These are phyloP conservation scores for Salix dunnii DNA, from an alignment of 345 rosid genomes.

Conservation along the genomic window DNA sequence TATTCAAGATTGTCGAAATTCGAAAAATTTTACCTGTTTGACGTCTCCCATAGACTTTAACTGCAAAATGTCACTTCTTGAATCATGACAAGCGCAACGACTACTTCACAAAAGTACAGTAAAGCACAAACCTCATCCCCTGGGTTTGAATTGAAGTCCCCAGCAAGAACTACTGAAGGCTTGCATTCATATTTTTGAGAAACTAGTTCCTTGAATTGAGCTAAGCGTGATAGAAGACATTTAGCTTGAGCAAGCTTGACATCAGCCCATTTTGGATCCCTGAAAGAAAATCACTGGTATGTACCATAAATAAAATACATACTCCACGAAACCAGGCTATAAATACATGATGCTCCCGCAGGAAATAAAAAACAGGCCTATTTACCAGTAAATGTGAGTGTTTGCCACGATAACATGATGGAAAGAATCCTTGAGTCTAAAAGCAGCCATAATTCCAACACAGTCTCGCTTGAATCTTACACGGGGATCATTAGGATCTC, in stretches of 20 bases:
- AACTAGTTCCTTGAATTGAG: constrained; percentile 52
- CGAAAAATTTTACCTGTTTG: too few species aligned
- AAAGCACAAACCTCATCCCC: constrained; percentile 56
- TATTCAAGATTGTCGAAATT: too few species aligned
- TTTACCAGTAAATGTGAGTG: constrained; percentile 87
- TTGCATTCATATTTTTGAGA: constrained; percentile 53
- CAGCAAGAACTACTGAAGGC: constrained; percentile 66
- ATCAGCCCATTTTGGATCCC: constrained; percentile 93
- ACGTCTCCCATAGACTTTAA: too few species aligned
- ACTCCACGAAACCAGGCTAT: constrained; percentile 1
- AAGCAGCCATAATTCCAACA: constrained; percentile 92
- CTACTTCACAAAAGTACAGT: background rate
- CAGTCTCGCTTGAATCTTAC: constrained; percentile 84
- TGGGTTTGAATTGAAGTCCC: constrained; percentile 94
- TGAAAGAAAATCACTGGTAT: constrained; percentile 19
- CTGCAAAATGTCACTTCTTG: too few species aligned
- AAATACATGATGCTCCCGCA: background rate
- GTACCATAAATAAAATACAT: background rate
- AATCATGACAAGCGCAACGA: background rate
- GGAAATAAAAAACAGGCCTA: background rate
- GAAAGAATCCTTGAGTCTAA: constrained; percentile 57
- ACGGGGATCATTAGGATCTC: constrained; percentile 75
- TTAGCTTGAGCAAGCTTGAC: constrained; percentile 97
- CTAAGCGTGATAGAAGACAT: constrained; percentile 62
- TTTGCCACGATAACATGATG: constrained; percentile 71